These are phyloP conservation scores for Geotrichum citri-aurantii DNA, from an alignment of 1,139 yeast species.

Conservation along the genomic window DNA sequence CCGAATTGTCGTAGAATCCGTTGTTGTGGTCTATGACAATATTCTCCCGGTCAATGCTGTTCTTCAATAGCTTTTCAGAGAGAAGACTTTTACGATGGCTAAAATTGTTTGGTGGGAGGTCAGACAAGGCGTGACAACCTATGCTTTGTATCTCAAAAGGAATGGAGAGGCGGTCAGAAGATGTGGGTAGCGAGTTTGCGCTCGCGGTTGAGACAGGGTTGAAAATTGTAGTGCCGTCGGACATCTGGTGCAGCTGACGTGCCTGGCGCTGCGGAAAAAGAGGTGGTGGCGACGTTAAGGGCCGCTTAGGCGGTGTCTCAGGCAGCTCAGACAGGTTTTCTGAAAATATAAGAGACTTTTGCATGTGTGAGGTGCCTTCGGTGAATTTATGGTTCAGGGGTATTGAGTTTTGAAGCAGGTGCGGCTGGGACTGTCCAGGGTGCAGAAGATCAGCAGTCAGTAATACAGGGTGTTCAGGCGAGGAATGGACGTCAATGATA, in stretches of 20 bases:
- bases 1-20: neutral
- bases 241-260: neutral
- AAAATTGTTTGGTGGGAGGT: neutral
- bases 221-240: neutral
- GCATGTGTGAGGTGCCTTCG: neutral
- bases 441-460: neutral
- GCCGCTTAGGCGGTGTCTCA: neutral
- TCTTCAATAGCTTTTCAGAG: neutral
- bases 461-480: neutral
- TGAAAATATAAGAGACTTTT: neutral
- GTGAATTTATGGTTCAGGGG: neutral
- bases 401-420: neutral
- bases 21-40: neutral
- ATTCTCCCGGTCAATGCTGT: neutral
- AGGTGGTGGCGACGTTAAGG: neutral
- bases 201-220: neutral
- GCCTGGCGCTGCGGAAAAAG: neutral
- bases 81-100: neutral
- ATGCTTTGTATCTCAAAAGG: neutral
- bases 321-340: neutral
- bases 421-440: neutral
- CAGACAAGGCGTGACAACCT: neutral
- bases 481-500: neutral
- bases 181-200: neutral
- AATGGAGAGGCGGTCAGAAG: neutral